Conservation (phyloP, 2,329 filamentous ascomycete genomes). For the Macrophomina pseudophaseolina region DNA sequence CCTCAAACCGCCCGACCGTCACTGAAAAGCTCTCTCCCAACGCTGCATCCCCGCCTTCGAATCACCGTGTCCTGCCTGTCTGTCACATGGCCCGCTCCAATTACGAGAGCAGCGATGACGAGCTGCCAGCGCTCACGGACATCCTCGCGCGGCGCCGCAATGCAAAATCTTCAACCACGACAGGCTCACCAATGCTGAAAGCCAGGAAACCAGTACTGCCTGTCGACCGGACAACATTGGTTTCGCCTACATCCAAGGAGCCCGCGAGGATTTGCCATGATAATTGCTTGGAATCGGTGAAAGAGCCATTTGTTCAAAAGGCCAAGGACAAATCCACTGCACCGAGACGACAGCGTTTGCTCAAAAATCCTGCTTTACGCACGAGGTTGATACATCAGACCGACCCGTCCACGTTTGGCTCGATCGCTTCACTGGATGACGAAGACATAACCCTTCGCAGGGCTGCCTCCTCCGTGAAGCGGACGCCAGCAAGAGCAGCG, state of each 20-base stretch:
- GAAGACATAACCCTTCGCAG: neutral
- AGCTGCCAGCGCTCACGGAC: conserved; percentile 10
- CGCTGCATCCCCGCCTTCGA: neutral
- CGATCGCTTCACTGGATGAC: conserved; percentile 33
- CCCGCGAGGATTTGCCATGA: no score
- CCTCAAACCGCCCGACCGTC: no score
- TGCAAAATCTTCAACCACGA: neutral
- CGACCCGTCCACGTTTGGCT: conserved; percentile 32
- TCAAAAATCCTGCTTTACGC: conserved; percentile 41
- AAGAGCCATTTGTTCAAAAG: conserved; percentile 31
- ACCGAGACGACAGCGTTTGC: conserved; percentile 38
- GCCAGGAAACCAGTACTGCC: neutral
- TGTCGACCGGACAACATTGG: neutral
- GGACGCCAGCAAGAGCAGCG: conserved; percentile 6
- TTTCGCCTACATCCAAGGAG: no score
- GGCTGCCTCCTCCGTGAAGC: neutral
- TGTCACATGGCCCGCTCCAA: conserved; percentile 13
- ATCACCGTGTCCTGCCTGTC: neutral
- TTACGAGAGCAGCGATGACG: conserved; percentile 23
- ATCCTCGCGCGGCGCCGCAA: conserved; percentile 7
- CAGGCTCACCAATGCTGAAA: neutral
- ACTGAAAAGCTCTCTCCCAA: no score
- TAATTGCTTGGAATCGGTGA: neutral
- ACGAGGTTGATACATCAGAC: conserved; percentile 30
- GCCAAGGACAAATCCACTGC: conserved; percentile 32